phyloP scores from a whole-genome alignment of 2,329 filamentous ascomycete species.

The Orbilia javanica region DNA sequence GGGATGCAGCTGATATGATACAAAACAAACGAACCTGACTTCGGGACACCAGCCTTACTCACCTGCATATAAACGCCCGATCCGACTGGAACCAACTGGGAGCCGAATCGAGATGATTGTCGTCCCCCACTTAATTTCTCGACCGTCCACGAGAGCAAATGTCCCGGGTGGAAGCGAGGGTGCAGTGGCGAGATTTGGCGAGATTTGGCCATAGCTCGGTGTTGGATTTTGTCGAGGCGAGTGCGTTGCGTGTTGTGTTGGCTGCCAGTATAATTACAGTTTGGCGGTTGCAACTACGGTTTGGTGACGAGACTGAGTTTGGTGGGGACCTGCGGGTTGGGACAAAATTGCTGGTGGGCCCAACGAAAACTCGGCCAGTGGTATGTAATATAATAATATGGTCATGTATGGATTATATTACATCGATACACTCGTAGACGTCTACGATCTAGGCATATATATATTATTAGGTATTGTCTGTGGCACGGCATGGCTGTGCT shows the following conservation, averaged over 20 bases:
- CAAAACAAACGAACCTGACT: conserved; percentile 6
- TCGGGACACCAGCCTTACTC: neutral
- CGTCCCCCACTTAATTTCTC: neutral
- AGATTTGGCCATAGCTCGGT: neutral
- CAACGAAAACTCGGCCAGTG: too few species aligned
- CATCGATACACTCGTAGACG: too few species aligned
- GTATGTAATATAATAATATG: too few species aligned
- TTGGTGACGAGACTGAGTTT: too few species aligned
- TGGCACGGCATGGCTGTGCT: neutral
- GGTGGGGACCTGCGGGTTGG: neutral
- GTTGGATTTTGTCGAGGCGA: conserved; percentile 15
- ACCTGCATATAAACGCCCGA: neutral
- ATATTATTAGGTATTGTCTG: too few species aligned
- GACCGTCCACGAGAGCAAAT: neutral
- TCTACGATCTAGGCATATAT: neutral
- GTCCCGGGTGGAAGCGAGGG: conserved; percentile 26
- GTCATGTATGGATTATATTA: too few species aligned
- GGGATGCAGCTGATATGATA: too few species aligned
- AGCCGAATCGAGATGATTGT: neutral
- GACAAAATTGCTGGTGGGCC: too few species aligned
- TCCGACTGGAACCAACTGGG: neutral
- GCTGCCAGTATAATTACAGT: neutral
- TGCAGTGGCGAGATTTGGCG: conserved; percentile 15
- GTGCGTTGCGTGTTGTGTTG: conserved; percentile 8
- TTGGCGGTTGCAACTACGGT: too few species aligned